phyloP scores from a whole-genome alignment of 2,329 filamentous ascomycete species.

The Beauveria sp. region DNA sequence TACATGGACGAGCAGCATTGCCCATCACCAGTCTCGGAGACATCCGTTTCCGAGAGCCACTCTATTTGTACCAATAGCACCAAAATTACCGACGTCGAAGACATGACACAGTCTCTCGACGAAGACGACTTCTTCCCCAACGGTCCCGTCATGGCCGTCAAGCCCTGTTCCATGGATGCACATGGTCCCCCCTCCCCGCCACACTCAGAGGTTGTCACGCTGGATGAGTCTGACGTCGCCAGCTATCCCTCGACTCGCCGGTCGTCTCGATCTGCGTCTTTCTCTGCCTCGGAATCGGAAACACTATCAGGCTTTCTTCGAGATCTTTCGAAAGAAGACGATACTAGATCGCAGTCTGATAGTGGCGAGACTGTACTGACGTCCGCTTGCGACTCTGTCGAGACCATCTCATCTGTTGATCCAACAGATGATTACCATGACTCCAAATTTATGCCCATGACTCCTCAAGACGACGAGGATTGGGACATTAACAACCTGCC shows the following conservation, averaged over 20 bases:
- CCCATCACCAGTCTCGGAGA: slow-evolving; percentile 29
- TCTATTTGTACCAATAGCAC: slow-evolving; percentile 29
- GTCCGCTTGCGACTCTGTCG: slow-evolving; percentile 39
- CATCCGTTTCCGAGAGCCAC: slow-evolving; percentile 13
- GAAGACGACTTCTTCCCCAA: slow-evolving; percentile 28
- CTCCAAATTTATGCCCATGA: slow-evolving; percentile 13
- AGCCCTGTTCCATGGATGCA: slow-evolving; percentile 29
- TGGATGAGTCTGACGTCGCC: slow-evolving; percentile 29
- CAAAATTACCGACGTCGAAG: slow-evolving; percentile 32
- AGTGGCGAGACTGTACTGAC: slow-evolving; percentile 36
- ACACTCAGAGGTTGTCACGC: slow-evolving; percentile 42
- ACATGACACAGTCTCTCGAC: slow-evolving; percentile 35
- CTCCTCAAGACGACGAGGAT: slow-evolving; percentile 21
- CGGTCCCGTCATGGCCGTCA: slow-evolving; percentile 35
- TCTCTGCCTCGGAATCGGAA: slow-evolving; percentile 42
- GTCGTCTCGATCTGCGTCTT: slow-evolving; percentile 42
- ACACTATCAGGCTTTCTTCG: slow-evolving; percentile 24
- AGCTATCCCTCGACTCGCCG: slow-evolving; percentile 25
- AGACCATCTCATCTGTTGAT: slow-evolving; percentile 29
- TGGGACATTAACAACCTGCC: slow-evolving; percentile 30
- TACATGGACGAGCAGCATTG: slow-evolving; percentile 30
- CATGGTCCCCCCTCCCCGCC: slow-evolving; percentile 31
- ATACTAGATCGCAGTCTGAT: slow-evolving; percentile 39
- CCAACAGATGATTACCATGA: slow-evolving; percentile 20
- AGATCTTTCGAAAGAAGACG: slow-evolving; percentile 25